Base-by-base conservation (phyloP, 2,329 filamentous ascomycete genomes). In the Didymella glomerata region DNA sequence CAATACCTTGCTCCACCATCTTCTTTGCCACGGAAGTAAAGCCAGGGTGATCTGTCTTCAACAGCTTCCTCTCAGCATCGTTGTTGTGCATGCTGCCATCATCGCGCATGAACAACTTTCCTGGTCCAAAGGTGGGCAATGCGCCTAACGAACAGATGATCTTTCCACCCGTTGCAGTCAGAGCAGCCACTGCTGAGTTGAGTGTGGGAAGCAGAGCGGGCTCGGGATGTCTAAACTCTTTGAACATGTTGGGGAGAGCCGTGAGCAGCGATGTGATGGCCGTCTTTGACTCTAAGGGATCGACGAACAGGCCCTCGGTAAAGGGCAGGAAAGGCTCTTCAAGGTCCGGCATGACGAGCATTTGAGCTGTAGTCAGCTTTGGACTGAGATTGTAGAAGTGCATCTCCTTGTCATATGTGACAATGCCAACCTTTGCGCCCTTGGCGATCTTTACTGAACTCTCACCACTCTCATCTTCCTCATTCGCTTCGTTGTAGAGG, bases 301-400 rank as follows among this genome's bases (percentile, higher is more conserved):
- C 94, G 16, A 98, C 94, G 76, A 98, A 98, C 10, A 99, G 83
- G 16, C 94, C 93, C 57, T 96, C 91, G 63, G 91, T 92, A 18
- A 99, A 83, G 2, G 95, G 93, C 16, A 98, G 88, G 75, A 99
- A 99, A 0, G 95, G 95, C 67, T 99, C 95, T 70, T 98, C 93
- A 48, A 99, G 85, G 74, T 99, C 95, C 3, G 95, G 91, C 92
- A 99, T 97, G 49, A 99, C 93, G 83, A 99, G 87, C 92, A 99
- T 97, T 74, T 99, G 95, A 10, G 95, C 92, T 78, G 93, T 88
- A 54, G 95, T 90, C 41, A 97, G 82, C 40, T 85, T 85, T 36
- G 92, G 79, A 71, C 89, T 92, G 69, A 97, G 88, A 72, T 98
- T 98, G 82, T 98, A 99, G 77, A 98, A 99, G 75, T 99, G 95